Evolutionary conservation across 2,329 filamentous ascomycete genomes (phyloP).

Genomic region (Colletotrichum eleusines): DNA sequence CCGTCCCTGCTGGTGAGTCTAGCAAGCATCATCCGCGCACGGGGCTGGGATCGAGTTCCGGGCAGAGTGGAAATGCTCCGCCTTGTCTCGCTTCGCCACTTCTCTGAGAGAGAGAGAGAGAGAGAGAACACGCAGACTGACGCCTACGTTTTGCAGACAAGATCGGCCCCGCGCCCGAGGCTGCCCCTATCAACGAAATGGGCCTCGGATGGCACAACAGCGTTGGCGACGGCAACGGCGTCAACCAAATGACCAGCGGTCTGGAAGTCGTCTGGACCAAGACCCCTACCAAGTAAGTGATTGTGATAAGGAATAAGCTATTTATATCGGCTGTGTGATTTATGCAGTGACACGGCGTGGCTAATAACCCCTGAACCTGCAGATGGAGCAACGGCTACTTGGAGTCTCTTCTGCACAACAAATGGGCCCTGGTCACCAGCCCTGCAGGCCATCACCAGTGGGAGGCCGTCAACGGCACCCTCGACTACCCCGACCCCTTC

Average conservation of each 20-base stretch:
- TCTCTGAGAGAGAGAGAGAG: too few species aligned
- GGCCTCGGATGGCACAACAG: conserved; percentile 80
- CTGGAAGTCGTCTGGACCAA: conserved; percentile 85
- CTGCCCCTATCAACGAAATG: conserved; percentile 72
- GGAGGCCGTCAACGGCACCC: conserved; percentile 76
- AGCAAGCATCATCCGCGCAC: neutral
- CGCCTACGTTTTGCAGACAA: conserved; percentile 61
- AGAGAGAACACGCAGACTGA: conserved; percentile 22
- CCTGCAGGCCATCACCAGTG: conserved; percentile 83
- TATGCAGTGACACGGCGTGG: conserved; percentile 31
- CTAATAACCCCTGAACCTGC: conserved; percentile 40
- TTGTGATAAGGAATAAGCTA: conserved; percentile 25
- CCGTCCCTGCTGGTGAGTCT: conserved; percentile 53
- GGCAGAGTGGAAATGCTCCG: neutral
- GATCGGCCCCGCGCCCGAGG: conserved; percentile 76
- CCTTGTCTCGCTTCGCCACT: neutral
- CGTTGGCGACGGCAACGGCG: conserved; percentile 74
- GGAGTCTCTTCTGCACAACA: conserved; percentile 81
- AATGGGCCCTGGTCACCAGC: conserved; percentile 82
- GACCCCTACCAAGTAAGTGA: conserved; percentile 70
- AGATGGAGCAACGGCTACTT: conserved; percentile 79
- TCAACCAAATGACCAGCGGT: conserved; percentile 79
- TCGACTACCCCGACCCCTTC: conserved; percentile 78
- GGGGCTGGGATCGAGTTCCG: neutral
- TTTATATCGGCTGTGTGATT: conserved; percentile 36